Base-by-base conservation (phyloP, 2,329 filamentous ascomycete genomes). In the Colletotrichum somersetense region DNA sequence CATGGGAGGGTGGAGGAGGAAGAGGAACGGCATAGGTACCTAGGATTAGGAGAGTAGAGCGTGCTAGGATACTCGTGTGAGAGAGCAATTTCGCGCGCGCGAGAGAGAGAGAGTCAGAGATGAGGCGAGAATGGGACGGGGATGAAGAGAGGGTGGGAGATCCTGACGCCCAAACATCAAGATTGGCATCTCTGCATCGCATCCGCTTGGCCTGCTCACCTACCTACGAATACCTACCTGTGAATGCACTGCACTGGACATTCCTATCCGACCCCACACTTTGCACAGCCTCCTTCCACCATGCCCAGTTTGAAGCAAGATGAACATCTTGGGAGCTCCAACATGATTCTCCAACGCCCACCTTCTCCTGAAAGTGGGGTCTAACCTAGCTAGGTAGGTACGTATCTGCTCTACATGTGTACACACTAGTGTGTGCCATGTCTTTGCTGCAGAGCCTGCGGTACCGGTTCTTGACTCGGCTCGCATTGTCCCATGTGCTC, bases 251-350 rank as follows among this genome's bases (percentile, higher is more conserved):
- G 12, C 35, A 40, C 3, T 62, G 55, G 71, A 67, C 62, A 73
- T 57, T 69, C 55, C 48, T 61, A 73, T 71, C 71, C 53, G 71
- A 73, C 71, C 67, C 71, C 71, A 73, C 71, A 73, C 71, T 66
- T 71, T 71, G 67, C 71, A 73, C 71, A 73, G 71, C 71, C 71
- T 71, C 71, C 71, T 73, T 73, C 46, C 48, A 62, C 67, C 71
- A 71, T 71, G 71, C 67, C 71, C 46, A 44, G 67, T 73, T 71
- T 62, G 71, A 71, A 73, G 62, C 71, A 73, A 71, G 71, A 73
- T 71, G 71, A 66, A 71, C 71, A 73, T 44, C 59, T 67, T 71
- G 42, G 70, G 71, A 63, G 67, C 71, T 69, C 59, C 69, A 48
- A 61, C 66, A 61, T 48, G 35, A 67, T 71, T 73, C 71, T 73